phyloP scores from a whole-genome alignment of 352 stramenopile species.

The Globisporangium alternatum region DNA sequence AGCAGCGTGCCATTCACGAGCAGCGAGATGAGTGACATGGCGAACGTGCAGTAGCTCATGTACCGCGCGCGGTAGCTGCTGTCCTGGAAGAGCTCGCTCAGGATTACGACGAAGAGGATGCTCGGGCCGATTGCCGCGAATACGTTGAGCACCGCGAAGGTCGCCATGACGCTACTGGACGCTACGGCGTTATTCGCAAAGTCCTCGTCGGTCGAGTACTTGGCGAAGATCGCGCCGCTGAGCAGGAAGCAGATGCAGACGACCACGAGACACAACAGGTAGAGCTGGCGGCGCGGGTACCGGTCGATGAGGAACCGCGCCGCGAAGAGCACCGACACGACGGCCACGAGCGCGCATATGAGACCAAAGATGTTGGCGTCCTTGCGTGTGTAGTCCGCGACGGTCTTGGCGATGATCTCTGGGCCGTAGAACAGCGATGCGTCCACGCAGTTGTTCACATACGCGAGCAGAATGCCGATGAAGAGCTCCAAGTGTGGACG shows the following conservation, averaged over 20 bases:
- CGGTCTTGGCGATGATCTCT: conserved; percentile 75
- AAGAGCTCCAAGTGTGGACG: conserved; percentile 59
- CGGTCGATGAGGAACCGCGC: conserved; percentile 65
- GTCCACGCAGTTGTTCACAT: conserved; percentile 88
- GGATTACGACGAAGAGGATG: conserved; percentile 82
- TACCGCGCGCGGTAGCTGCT: conserved; percentile 75
- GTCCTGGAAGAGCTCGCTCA: conserved; percentile 83
- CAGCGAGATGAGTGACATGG: conserved; percentile 84
- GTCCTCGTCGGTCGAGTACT: conserved; percentile 55
- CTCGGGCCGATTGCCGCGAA: conserved; percentile 72
- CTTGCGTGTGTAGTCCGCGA: conserved; percentile 44
- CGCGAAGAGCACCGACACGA: conserved; percentile 65
- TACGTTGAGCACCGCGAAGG: conserved; percentile 72
- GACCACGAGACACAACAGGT: conserved; percentile 65
- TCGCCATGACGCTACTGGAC: conserved; percentile 55
- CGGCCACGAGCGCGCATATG: conserved; percentile 62
- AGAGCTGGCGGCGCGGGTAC: conserved; percentile 64
- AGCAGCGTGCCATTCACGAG: conserved; percentile 82
- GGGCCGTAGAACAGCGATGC: conserved; percentile 87
- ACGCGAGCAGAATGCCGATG: conserved; percentile 76
- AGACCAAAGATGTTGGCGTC: conserved; percentile 81
- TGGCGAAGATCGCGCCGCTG: conserved; percentile 64
- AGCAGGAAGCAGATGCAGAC: conserved; percentile 68
- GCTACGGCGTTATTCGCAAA: conserved; percentile 41
- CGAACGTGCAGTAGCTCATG: conserved; percentile 89